Evolutionary conservation across 73 alveolate genomes (phyloP), one percentile per base, ranked within the genome.

Genomic region (Uronychia setigera): DNA sequence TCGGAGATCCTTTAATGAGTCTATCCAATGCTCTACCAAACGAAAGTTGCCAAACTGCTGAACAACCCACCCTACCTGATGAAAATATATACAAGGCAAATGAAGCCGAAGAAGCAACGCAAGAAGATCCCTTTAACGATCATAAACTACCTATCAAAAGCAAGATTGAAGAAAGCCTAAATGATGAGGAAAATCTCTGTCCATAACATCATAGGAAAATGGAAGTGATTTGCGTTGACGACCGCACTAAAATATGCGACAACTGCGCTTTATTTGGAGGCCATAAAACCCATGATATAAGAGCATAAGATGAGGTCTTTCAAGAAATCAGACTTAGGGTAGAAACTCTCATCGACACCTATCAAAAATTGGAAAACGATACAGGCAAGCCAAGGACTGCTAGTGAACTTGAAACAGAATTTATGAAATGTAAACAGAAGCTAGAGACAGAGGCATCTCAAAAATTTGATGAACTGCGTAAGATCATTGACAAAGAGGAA

Each of bases 241-340:
- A 97, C 77, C 76, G 91, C 58, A 92, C 91, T 32, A 89, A 95
- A 81, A 96, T 97, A 11, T 97, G 99, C 80, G 93, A 98, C 1
- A 92, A 93, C 84, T 97, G 99, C 74, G 98, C 99, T n/a, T 83
- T 97, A 46, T 97, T 97, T 78, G 99, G 99, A 31, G 67, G 59
- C n/a, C 99, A 97, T 94, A 90, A 96, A 87, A 94, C 95, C 32
- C 99, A 97, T 85, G 97, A 97, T 78, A 93, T 97, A 32, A 79
- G 96, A 27, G 88, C 96, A 80, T 93, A 93, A 27, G 98, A 97
- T 60, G 99, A 97, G 80, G 96, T 97, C 32, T 93, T 95, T 1
- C 84, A 87, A 86, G 99, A 97, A 78, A 88, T 97, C 76, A 94
- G 95, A 83, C 79, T 82, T 26, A 92, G 94, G 80, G 97, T 98